These are phyloP conservation scores for Ophiostoma sp. DNA, from an alignment of 2,329 filamentous ascomycete species.

Conservation along the genomic window DNA sequence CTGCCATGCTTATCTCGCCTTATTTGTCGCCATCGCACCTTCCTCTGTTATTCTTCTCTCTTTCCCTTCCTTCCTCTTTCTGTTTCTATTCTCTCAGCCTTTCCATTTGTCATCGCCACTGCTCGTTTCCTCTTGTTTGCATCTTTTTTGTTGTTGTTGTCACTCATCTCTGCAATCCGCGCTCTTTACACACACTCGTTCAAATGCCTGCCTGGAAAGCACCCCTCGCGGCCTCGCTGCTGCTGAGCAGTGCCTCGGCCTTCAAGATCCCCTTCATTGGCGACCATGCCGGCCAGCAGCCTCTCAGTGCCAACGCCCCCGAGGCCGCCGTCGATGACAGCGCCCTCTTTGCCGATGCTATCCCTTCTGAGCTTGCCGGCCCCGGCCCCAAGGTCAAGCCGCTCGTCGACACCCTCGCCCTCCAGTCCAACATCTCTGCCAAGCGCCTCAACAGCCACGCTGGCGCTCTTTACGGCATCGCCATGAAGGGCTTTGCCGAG, in stretches of 20 bases:
- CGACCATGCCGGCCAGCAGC: conserved; percentile 19
- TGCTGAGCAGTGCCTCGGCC: conserved; percentile 23
- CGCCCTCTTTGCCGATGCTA: not conserved
- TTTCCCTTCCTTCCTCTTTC: not conserved
- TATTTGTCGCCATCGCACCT: not conserved
- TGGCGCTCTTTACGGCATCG: conserved; percentile 57
- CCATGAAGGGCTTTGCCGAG: conserved; percentile 53
- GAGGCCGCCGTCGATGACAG: not conserved
- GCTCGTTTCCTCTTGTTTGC: not conserved
- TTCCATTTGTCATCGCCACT: not conserved
- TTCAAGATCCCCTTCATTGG: conserved; percentile 18
- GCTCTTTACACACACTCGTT: not conserved
- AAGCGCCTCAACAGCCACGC: conserved; percentile 55
- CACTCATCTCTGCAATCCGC: not conserved
- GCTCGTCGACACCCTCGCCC: conserved; percentile 43
- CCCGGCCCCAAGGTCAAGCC: conserved; percentile 24
- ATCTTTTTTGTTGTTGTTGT: not conserved
- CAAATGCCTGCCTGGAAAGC: conserved; percentile 24
- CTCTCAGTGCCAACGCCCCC: not conserved
- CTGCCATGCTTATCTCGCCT: not conserved
- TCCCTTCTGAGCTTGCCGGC: not conserved
- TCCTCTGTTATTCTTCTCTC: not conserved
- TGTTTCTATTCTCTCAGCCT: not conserved
- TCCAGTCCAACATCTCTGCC: conserved; percentile 53
- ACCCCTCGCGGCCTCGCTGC: conserved; percentile 24